These are phyloP conservation scores for Neospora caninum DNA, from an alignment of 169 alveolate genomes.

Conservation along the genomic window DNA sequence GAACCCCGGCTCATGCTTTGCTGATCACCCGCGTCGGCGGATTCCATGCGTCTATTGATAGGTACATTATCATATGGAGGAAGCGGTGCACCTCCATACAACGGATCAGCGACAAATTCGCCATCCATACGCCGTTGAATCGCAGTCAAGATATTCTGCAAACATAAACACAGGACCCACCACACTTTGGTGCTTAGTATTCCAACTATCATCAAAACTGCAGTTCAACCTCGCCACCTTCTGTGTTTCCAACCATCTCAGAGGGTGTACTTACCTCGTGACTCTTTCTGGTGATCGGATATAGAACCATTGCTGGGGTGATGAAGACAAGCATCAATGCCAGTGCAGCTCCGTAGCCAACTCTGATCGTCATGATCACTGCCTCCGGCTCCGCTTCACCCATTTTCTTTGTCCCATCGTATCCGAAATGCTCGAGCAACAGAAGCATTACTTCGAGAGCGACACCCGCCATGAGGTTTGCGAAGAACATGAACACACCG, in stretches of 20 bases:
- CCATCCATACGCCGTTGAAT: conserved; percentile 46
- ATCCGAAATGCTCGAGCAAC: conserved; percentile 50
- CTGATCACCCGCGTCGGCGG: conserved; percentile 32
- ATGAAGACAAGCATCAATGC: conserved; percentile 38
- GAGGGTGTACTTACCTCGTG: conserved; percentile 43
- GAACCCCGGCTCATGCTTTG: background rate
- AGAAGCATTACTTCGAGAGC: conserved; percentile 49
- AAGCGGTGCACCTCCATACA: conserved; percentile 50
- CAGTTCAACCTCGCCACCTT: background rate
- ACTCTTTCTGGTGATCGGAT: conserved; percentile 35
- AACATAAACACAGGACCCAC: background rate
- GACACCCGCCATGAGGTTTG: conserved; percentile 39
- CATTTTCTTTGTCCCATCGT: conserved; percentile 41
- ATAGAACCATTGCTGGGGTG: conserved; percentile 36
- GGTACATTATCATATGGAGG: conserved; percentile 57
- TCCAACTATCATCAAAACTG: background rate
- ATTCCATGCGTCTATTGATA: background rate
- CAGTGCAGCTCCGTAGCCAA: conserved; percentile 46
- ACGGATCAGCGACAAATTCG: conserved; percentile 39
- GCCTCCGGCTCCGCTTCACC: conserved; percentile 54
- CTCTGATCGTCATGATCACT: conserved; percentile 41
- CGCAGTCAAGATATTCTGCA: conserved; percentile 34
- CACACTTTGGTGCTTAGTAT: background rate
- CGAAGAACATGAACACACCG: conserved; percentile 53
- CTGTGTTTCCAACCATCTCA: background rate